A percentile compares a stretch with the other conserved stretches of the same genome.
These are phyloP conservation scores for Penicillium sp. DNA, from an alignment of 2,329 filamentous ascomycete species.

Conservation along the genomic window DNA sequence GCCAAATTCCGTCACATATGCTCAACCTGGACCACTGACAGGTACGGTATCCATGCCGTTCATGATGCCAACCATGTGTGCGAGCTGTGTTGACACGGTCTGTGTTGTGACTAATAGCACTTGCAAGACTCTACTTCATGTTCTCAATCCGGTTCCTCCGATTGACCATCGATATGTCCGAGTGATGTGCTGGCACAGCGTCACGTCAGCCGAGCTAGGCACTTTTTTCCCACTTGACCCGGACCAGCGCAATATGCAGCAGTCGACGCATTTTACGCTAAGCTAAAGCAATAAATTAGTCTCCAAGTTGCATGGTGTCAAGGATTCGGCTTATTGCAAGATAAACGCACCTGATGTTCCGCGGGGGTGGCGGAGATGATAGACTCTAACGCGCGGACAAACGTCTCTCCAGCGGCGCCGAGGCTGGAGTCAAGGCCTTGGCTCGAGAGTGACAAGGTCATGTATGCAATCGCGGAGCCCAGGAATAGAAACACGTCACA, in stretches of 20 bases:
- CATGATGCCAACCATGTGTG: neutral
- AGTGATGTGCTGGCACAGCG: neutral
- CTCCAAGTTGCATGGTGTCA: neutral
- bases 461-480: neutral
- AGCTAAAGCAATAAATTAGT: slow-evolving; percentile 1
- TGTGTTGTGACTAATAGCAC: neutral
- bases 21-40: neutral
- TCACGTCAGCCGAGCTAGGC: neutral
- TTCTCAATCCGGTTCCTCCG: neutral
- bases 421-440: slow-evolving; percentile 1
- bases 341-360: neutral
- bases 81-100: neutral
- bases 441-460: neutral
- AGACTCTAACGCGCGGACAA: slow-evolving; percentile 1
- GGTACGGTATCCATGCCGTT: neutral
- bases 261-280: neutral
- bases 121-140: neutral
- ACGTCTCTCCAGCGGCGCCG: neutral
- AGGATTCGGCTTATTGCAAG: neutral
- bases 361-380: neutral
- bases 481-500: neutral
- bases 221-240: neutral
- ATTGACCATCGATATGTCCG: neutral
- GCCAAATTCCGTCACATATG: neutral
- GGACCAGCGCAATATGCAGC: neutral